These are phyloP conservation scores for Gossypium stocksii DNA, from an alignment of 345 rosid species.

Conservation along the genomic window DNA sequence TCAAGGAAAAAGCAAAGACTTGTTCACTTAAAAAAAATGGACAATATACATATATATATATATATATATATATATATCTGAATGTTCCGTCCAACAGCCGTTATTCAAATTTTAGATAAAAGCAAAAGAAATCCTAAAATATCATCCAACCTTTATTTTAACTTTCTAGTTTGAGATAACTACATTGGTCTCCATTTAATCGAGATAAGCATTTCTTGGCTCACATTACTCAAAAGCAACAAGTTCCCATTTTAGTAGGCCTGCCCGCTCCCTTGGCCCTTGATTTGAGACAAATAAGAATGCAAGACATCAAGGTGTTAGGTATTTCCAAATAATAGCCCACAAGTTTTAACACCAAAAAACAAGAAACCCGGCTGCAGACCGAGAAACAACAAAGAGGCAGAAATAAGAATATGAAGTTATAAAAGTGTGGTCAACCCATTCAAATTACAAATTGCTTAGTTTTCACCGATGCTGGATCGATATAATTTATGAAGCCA, in stretches of 20 bases:
- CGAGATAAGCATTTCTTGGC: too few relatives aligned
- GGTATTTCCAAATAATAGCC: neutral
- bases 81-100: neutral
- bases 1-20: neutral
- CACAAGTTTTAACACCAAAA: neutral
- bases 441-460: slow-evolving; percentile 22
- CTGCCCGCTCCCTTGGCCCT: too few relatives aligned
- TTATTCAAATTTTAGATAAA: neutral
- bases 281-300: too few relatives aligned
- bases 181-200: too few relatives aligned
- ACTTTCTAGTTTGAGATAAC: too few relatives aligned
- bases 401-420: slow-evolving; percentile 33
- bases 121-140: neutral
- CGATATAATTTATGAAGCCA: slow-evolving; percentile 42
- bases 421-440: slow-evolving; percentile 33
- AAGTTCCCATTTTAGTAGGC: too few relatives aligned
- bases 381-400: slow-evolving; percentile 39
- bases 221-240: too few relatives aligned
- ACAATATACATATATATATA: too few relatives aligned
- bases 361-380: slow-evolving; percentile 16
- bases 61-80: too few relatives aligned
- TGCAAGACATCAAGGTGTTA: too few relatives aligned
- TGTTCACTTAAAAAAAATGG: neutral
- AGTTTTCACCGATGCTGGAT: slow-evolving; percentile 31
- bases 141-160: too few relatives aligned